Conservation (phyloP, 192 early-diverging fungal species). For the Powellomyces hirtus region DNA sequence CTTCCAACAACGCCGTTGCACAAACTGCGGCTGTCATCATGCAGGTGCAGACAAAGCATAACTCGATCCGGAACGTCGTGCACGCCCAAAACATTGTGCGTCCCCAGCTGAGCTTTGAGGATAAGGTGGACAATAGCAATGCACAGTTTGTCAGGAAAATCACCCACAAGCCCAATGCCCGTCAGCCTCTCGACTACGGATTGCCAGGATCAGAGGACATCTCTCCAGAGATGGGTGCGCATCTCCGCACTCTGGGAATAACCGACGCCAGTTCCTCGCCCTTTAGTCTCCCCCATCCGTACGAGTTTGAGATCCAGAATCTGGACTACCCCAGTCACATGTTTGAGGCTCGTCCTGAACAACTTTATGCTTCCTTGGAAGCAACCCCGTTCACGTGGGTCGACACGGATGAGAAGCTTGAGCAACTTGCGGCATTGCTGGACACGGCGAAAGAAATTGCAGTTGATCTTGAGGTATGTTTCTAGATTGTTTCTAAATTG, state of each 20-base stretch:
- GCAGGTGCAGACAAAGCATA: background rate
- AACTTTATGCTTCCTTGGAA: constrained; percentile 61
- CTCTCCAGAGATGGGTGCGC: constrained; percentile 33
- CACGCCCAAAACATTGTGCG: constrained; percentile 55
- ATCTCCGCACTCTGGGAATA: constrained; percentile 37
- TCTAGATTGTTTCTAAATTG: background rate
- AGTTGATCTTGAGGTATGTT: constrained; percentile 76
- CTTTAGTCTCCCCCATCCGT: constrained; percentile 75
- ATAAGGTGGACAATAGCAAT: constrained; percentile 83
- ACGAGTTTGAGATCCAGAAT: constrained; percentile 83
- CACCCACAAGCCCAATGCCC: constrained; percentile 76
- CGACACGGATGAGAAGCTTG: constrained; percentile 72
- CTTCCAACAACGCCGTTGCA: background rate
- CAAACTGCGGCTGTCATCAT: constrained; percentile 13
- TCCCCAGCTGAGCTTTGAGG: constrained; percentile 86
- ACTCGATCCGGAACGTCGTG: constrained; percentile 2
- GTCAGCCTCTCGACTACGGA: constrained; percentile 68
- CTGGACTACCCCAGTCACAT: constrained; percentile 71
- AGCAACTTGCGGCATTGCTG: constrained; percentile 63
- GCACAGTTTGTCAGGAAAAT: constrained; percentile 80
- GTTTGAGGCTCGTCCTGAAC: constrained; percentile 54
- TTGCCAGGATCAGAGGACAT: constrained; percentile 30
- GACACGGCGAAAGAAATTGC: constrained; percentile 72
- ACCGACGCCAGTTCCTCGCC: constrained; percentile 28
- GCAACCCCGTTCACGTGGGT: constrained; percentile 74